A percentile compares a stretch with the other conserved stretches of the same genome.
These are phyloP conservation scores for Cercospora zeae-maydis DNA, from an alignment of 2,329 filamentous ascomycete genomes.

Conservation along the genomic window DNA sequence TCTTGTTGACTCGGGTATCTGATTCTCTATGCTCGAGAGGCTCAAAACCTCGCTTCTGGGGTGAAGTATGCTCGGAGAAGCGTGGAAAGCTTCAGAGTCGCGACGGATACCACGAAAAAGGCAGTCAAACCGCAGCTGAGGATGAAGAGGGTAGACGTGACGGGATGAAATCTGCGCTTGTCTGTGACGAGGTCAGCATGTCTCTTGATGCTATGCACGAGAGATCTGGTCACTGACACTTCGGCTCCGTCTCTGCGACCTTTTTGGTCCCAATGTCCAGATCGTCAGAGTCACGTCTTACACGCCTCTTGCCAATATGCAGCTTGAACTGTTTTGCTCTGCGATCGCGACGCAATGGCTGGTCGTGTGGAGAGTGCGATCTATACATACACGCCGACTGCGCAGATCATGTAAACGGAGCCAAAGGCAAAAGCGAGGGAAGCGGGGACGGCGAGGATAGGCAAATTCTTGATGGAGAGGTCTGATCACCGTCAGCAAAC, in stretches of 20 bases:
- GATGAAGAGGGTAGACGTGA: slow-evolving; percentile 29
- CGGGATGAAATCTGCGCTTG: slow-evolving; percentile 23
- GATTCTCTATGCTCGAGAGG: neutral
- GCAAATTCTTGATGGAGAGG: slow-evolving; percentile 72
- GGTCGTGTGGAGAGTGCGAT: slow-evolving; percentile 13
- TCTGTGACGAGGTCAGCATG: slow-evolving; percentile 7
- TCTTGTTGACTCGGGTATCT: slow-evolving; percentile 11
- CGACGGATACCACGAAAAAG: slow-evolving; percentile 24
- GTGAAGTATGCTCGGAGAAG: slow-evolving; percentile 1
- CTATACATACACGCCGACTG: slow-evolving; percentile 96
- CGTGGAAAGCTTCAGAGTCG: slow-evolving; percentile 16
- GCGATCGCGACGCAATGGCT: neutral
- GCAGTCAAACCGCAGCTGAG: slow-evolving; percentile 22
- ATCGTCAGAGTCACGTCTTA: neutral
- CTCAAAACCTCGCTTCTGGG: neutral
- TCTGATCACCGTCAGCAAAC: slow-evolving; percentile 53
- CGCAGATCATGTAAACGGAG: slow-evolving; percentile 97
- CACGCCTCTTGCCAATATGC: neutral
- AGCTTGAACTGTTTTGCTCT: slow-evolving; percentile 6
- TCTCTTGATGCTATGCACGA: neutral
- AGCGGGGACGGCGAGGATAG: slow-evolving; percentile 76
- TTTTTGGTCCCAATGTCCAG: neutral
- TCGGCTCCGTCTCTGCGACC: neutral
- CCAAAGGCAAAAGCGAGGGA: slow-evolving; percentile 88
- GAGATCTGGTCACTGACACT: neutral